Conservation (phyloP, 129 eudicot species). For the Chrysanthemum makinoi region DNA sequence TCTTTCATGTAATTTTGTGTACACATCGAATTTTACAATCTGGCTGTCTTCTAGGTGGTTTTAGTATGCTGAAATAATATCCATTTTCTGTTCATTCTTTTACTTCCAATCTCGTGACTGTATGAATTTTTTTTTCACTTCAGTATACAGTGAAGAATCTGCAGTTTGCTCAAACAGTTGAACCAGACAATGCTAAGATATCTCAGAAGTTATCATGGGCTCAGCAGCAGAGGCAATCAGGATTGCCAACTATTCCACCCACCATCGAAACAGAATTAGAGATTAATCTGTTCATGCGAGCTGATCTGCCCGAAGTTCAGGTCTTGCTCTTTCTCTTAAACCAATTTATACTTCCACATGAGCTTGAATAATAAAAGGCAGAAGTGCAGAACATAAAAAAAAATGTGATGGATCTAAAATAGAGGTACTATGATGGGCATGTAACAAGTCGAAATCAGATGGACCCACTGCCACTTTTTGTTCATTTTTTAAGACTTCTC, state of each 20-base stretch:
- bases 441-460: too few species aligned
- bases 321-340: slow-evolving; percentile 28
- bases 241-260: slow-evolving; percentile 88
- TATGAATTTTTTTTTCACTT: not conserved
- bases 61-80: not conserved
- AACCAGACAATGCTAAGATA: slow-evolving; percentile 79
- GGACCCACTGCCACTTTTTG: too few species aligned
- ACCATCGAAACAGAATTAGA: slow-evolving; percentile 76
- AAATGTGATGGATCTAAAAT: too few species aligned
- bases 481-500: too few species aligned
- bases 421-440: too few species aligned
- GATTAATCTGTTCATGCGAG: slow-evolving; percentile 90
- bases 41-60: too few species aligned
- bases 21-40: too few species aligned
- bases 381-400: not conserved
- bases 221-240: slow-evolving; percentile 64
- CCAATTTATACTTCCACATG: slow-evolving; percentile 9
- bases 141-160: slow-evolving; percentile 96
- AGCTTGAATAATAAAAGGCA: slow-evolving; percentile 6
- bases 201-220: slow-evolving; percentile 81
- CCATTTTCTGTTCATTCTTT: not conserved
- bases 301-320: slow-evolving; percentile 72
- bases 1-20: too few species aligned
- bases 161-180: slow-evolving; percentile 95
- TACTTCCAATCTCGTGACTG: not conserved